These are phyloP conservation scores for Dactylellina drechsleri DNA, from an alignment of 2,329 filamentous ascomycete genomes.

Conservation along the genomic window DNA sequence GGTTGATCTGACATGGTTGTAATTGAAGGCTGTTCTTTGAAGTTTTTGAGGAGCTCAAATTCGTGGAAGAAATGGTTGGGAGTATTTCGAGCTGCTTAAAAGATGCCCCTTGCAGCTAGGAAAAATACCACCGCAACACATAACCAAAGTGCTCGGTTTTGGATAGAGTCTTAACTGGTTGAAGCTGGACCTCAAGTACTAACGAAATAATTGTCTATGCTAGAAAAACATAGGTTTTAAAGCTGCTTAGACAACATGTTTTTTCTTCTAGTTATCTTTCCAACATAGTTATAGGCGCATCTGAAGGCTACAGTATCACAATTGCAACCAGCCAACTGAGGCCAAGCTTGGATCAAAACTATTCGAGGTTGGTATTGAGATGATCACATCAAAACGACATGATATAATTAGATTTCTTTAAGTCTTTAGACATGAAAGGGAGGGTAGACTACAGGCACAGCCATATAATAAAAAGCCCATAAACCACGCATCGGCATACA, in stretches of 20 bases:
- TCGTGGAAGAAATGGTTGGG: constrained; percentile 28
- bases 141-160: too few relatives aligned
- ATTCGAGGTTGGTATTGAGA: too few relatives aligned
- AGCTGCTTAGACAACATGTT: too few relatives aligned
- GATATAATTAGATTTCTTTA: constrained; percentile 2
- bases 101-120: constrained; percentile 6
- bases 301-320: too few relatives aligned
- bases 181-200: too few relatives aligned
- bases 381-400: background rate
- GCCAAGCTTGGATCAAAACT: too few relatives aligned
- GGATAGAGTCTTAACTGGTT: too few relatives aligned
- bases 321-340: too few relatives aligned
- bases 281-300: too few relatives aligned
- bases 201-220: too few relatives aligned
- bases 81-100: background rate
- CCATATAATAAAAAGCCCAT: constrained; percentile 2
- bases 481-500: background rate
- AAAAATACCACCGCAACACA: background rate
- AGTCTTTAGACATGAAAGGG: constrained; percentile 2
- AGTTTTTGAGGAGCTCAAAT: background rate
- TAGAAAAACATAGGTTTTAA: too few relatives aligned
- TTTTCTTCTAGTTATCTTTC: too few relatives aligned
- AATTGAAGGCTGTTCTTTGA: constrained; percentile 1
- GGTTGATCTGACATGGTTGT: constrained; percentile 46
- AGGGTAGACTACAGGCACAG: constrained; percentile 8